Evolutionary conservation across 352 stramenopile genomes (phyloP).

Genomic region (Porosira glacialis): DNA sequence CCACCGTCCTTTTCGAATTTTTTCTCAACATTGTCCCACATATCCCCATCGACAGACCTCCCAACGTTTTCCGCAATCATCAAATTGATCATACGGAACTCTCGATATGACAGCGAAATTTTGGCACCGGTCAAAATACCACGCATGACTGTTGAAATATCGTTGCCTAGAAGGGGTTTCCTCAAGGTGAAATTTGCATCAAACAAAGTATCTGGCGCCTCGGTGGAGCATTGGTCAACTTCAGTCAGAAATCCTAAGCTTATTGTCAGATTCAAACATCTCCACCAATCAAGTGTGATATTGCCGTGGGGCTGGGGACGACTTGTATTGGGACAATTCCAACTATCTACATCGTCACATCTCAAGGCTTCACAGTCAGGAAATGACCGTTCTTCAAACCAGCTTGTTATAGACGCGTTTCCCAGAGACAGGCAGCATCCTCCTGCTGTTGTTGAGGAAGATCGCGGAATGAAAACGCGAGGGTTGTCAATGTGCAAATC

Average conservation of each 20-base stretch:
- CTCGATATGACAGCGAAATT: slow-evolving; percentile 51
- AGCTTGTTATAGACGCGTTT: slow-evolving; percentile 62
- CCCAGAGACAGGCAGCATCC: slow-evolving; percentile 41
- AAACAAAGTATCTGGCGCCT: slow-evolving; percentile 20
- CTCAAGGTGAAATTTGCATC: slow-evolving; percentile 38
- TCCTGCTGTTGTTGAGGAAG: slow-evolving; percentile 19
- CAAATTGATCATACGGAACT: slow-evolving; percentile 57
- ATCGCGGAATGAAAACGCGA: slow-evolving; percentile 58
- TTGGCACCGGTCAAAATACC: slow-evolving; percentile 48
- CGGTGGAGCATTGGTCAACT: slow-evolving; percentile 2
- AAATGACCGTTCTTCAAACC: slow-evolving; percentile 74
- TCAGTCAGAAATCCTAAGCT: slow-evolving; percentile 31
- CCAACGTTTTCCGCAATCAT: slow-evolving; percentile 59
- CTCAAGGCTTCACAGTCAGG: slow-evolving; percentile 3
- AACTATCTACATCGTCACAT: slow-evolving; percentile 1
- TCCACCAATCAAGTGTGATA: slow-evolving; percentile 52
- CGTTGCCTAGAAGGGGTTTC: slow-evolving; percentile 49
- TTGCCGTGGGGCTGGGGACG: too few relatives aligned
- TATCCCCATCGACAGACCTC: slow-evolving; percentile 42
- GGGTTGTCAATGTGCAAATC: slow-evolving; percentile 61
- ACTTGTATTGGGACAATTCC: not conserved
- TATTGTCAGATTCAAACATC: slow-evolving; percentile 45
- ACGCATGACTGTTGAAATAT: slow-evolving; percentile 41
- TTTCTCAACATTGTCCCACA: slow-evolving; percentile 77
- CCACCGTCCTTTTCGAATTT: slow-evolving; percentile 45